Evolutionary conservation across 257 asterid species (phyloP), one percentile per base, ranked within the genome.

Genomic region (Penstemon barbatus): DNA sequence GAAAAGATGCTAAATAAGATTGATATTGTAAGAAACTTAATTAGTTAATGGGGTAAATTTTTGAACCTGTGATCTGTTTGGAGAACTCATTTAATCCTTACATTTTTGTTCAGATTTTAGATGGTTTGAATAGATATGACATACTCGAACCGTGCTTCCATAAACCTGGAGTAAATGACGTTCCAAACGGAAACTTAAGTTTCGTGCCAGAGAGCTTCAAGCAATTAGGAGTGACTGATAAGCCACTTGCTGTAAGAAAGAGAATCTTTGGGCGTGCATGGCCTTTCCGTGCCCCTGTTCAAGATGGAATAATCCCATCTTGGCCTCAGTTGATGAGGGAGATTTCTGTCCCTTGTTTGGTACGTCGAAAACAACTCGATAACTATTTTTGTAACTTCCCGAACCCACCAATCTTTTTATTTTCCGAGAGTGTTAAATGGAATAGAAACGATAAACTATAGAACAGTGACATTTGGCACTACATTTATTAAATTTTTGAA

Each of bases 261-360:
- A 71, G 92, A 53, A 79, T 83, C 60, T 83, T 75, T 33, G 92
- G 92, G 0, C 89, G 89, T 13, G 84, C 89, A 15, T 81, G 92
- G 92, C 92, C 92, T 19, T 81, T 73, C 37, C 85, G 83, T 40
- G 89, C 89, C 18, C 85, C 83, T 5, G 84, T 83, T 5, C 71
- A 54, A 43, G 84, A 74, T 9, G 92, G 92, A 8, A 48, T 71
- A 37, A 15, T 86, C 62, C 83, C 87, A 0, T 8, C 69, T 3
- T 86, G 89, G 92, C 79, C 87, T 6, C 77, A 83, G 10, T 58
- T 83, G 15, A 63, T 77, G 69, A 39, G 68, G 25, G 60, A 45
- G 44, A 5, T 52, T 53, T 4, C 2, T 0, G 86, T 83, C 63
- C 87, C 89, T 3, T 86, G 92, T 64, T 1, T 65, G 11, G 92